phyloP scores from a whole-genome alignment of 768 basidiomycete species.

The Tricholoma sp. region DNA sequence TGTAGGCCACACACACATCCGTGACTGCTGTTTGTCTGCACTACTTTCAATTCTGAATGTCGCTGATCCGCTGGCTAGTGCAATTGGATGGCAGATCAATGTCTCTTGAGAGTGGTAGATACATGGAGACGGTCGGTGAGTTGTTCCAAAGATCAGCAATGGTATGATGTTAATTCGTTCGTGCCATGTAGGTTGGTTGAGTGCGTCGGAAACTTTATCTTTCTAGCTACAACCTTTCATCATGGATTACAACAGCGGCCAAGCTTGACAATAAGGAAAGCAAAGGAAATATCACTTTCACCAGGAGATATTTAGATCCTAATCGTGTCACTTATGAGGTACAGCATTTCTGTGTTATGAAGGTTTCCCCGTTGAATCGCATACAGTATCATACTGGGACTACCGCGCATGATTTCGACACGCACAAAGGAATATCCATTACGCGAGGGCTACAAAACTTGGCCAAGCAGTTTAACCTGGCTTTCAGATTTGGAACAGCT shows the following conservation, averaged over 20 bases:
- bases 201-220: slow-evolving; percentile 29
- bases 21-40: slow-evolving; percentile 59
- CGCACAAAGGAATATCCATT: slow-evolving; percentile 44
- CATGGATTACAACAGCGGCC: slow-evolving; percentile 29
- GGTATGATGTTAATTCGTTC: background rate
- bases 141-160: background rate
- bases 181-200: slow-evolving; percentile 51
- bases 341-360: slow-evolving; percentile 3
- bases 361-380: background rate
- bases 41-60: background rate
- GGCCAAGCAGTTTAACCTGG: slow-evolving; percentile 55
- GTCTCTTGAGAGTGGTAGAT: slow-evolving; percentile 77
- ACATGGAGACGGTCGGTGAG: slow-evolving; percentile 89
- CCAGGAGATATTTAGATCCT: slow-evolving; percentile 71
- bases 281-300: slow-evolving; percentile 50
- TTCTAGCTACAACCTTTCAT: background rate
- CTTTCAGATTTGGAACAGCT: slow-evolving; percentile 59
- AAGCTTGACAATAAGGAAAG: slow-evolving; percentile 31
- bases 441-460: slow-evolving; percentile 50
- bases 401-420: slow-evolving; percentile 58
- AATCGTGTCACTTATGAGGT: slow-evolving; percentile 76
- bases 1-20: slow-evolving; percentile 68
- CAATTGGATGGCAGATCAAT: slow-evolving; percentile 74
- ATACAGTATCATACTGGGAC: slow-evolving; percentile 58
- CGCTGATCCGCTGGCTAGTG: slow-evolving; percentile 25